phyloP scores from a whole-genome alignment of 83 land plant genomes.

The Picea abies region DNA sequence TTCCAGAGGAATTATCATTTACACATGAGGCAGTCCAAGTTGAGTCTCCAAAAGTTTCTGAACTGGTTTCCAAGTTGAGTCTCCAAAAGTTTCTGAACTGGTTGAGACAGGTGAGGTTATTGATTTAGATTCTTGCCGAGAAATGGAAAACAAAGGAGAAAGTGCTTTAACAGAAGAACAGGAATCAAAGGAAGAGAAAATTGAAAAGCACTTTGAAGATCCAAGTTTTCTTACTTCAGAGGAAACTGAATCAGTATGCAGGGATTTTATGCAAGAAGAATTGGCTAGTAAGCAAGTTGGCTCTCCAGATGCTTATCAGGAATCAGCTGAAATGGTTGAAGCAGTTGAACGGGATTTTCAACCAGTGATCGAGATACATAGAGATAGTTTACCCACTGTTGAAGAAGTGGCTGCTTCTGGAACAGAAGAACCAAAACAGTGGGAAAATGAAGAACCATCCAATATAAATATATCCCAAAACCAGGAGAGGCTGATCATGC shows the following conservation, averaged over 20 bases:
- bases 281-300: not conserved
- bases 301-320: not conserved
- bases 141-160: not conserved
- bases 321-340: conserved; percentile 5
- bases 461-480: too few species aligned
- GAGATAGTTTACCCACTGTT: not conserved
- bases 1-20: not conserved
- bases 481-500: conserved; percentile 1
- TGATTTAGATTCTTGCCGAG: not conserved
- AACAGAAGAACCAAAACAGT: not conserved
- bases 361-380: not conserved
- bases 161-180: not conserved
- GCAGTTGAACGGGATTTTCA: not conserved
- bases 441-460: not conserved
- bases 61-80: not conserved
- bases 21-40: not conserved
- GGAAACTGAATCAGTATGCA: conserved; percentile 7
- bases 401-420: not conserved
- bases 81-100: not conserved
- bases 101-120: not conserved
- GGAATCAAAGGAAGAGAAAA: conserved; percentile 4
- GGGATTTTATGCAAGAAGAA: not conserved
- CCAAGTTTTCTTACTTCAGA: not conserved
- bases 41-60: not conserved
- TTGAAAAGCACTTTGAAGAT: not conserved